These are phyloP conservation scores for Litchi chinensis DNA, from an alignment of 345 rosid species.

Conservation along the genomic window DNA sequence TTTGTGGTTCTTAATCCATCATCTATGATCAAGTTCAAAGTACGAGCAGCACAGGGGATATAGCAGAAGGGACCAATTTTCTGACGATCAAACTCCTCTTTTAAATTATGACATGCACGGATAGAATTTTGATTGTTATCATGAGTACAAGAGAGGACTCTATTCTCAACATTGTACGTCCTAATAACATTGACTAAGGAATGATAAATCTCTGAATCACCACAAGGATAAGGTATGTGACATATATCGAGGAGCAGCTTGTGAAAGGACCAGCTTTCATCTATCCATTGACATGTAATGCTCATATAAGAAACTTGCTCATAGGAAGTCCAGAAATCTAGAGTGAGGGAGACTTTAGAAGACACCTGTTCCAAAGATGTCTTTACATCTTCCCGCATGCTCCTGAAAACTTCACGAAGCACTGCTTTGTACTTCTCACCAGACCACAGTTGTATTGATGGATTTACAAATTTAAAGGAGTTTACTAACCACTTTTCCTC, in stretches of 20 bases:
- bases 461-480: conserved; percentile 84
- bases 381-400: conserved; percentile 88
- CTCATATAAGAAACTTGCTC: conserved; percentile 81
- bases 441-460: conserved; percentile 75
- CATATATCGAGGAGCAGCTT: conserved; percentile 78
- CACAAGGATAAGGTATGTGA: conserved; percentile 76
- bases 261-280: conserved; percentile 73
- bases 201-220: conserved; percentile 61
- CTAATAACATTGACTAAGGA: conserved; percentile 66
- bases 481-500: conserved; percentile 78
- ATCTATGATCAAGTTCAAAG: conserved; percentile 72
- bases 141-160: conserved; percentile 81
- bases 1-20: conserved; percentile 77
- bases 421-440: conserved; percentile 67
- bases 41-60: conserved; percentile 90
- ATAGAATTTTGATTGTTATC: conserved; percentile 79
- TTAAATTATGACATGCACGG: conserved; percentile 79
- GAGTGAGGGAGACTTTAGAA: conserved; percentile 72
- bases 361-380: conserved; percentile 63
- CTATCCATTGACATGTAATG: conserved; percentile 86
- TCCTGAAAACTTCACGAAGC: conserved; percentile 75
- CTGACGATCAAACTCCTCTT: conserved; percentile 73
- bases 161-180: conserved; percentile 68
- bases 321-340: conserved; percentile 85
- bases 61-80: conserved; percentile 79